These are phyloP conservation scores for Hemileia vastatrix DNA, from an alignment of 1,284 basidiomycete genomes.

Conservation along the genomic window DNA sequence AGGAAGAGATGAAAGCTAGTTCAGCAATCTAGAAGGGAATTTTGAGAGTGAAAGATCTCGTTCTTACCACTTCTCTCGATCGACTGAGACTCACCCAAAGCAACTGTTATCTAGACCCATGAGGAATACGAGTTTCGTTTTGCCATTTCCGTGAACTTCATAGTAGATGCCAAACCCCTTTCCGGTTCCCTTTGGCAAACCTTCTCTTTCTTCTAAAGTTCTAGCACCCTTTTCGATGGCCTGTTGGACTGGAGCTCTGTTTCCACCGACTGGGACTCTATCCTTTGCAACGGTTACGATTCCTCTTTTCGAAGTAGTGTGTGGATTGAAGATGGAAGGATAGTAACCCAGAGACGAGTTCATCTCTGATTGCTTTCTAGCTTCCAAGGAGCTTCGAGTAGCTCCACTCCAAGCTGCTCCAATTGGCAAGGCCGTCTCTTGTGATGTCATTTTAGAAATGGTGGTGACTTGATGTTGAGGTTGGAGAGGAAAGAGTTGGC, in stretches of 20 bases:
- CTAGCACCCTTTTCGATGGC: constrained; percentile 21
- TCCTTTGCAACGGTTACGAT: constrained; percentile 24
- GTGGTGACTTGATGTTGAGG: no score
- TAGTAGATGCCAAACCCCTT: constrained; percentile 38
- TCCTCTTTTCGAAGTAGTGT: constrained; percentile 29
- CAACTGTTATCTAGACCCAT: no score
- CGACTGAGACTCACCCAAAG: no score
- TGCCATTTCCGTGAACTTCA: constrained; percentile 42
- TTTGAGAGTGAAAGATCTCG: no score
- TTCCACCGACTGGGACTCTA: constrained; percentile 25
- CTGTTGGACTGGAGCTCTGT: constrained; percentile 8
- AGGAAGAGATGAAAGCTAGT: no score
- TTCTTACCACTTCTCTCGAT: no score
- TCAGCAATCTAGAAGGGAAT: no score
- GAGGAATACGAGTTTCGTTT: no score
- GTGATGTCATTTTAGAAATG: no score
- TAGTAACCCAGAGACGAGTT: constrained; percentile 27
- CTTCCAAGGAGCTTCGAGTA: constrained; percentile 25
- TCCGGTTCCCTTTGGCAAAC: constrained; percentile 15
- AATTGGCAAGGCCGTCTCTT: constrained; percentile 23
- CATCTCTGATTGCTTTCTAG: constrained; percentile 24
- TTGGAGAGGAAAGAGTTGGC: no score
- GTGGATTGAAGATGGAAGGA: constrained; percentile 38
- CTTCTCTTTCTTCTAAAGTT: neutral
- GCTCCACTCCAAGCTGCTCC: constrained; percentile 39